These are phyloP conservation scores for Cercospora sp. DNA, from an alignment of 2,329 filamentous ascomycete genomes.

Conservation along the genomic window DNA sequence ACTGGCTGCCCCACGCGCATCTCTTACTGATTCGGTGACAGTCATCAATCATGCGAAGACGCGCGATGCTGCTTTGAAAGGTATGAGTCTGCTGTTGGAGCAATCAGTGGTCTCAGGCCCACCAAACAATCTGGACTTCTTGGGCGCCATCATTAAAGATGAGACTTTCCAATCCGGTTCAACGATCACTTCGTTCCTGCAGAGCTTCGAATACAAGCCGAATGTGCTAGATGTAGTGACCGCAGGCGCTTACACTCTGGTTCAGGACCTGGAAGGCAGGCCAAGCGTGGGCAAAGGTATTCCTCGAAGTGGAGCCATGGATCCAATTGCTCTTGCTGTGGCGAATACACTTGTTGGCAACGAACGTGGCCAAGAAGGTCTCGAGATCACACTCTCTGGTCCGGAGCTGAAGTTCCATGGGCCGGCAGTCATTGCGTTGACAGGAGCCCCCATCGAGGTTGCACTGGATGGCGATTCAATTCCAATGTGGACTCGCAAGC, in stretches of 20 bases:
- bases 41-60: conserved; percentile 56
- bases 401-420: conserved; percentile 59
- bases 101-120: conserved; percentile 54
- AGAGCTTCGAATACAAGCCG: conserved; percentile 52
- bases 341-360: conserved; percentile 64
- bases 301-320: conserved; percentile 62
- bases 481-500: conserved; percentile 58
- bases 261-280: conserved; percentile 62
- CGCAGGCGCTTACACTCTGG: conserved; percentile 57
- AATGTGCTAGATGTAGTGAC: conserved; percentile 58
- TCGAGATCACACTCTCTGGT: conserved; percentile 63
- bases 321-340: conserved; percentile 57
- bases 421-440: conserved; percentile 57
- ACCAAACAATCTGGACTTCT: conserved; percentile 59
- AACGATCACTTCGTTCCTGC: conserved; percentile 60
- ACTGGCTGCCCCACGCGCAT: conserved; percentile 40
- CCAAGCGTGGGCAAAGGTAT: conserved; percentile 59
- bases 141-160: conserved; percentile 52
- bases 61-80: conserved; percentile 46
- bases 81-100: conserved; percentile 47
- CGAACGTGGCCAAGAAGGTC: conserved; percentile 49
- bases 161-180: conserved; percentile 50
- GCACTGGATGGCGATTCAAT: conserved; percentile 52
- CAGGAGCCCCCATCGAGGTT: conserved; percentile 56
- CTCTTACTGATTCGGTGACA: conserved; percentile 39